phyloP scores from a whole-genome alignment of 176 grass and related monocot genomes.

The Saccharum spontaneum region DNA sequence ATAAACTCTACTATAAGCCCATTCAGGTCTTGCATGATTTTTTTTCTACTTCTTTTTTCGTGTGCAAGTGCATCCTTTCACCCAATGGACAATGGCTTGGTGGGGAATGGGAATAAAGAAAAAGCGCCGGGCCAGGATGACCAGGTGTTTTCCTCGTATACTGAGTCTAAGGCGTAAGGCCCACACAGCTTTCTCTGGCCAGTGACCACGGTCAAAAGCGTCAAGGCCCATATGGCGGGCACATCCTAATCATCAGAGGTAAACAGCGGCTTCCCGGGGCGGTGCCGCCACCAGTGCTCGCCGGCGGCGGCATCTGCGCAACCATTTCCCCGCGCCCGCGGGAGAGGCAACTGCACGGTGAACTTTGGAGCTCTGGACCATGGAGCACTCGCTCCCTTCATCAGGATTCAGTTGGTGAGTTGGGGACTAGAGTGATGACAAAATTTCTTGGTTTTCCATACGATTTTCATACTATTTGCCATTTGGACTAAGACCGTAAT shows the following conservation, averaged over 20 bases:
- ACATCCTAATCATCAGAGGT: not conserved
- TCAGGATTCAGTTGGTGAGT: not conserved
- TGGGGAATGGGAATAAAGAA: not conserved
- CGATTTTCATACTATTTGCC: not conserved
- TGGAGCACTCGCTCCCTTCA: not conserved
- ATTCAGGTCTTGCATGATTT: no score
- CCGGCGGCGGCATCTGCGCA: no score
- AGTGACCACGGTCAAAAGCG: not conserved
- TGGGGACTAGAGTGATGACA: not conserved
- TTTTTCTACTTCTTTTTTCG: not conserved
- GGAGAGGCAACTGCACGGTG: not conserved
- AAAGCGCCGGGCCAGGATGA: not conserved
- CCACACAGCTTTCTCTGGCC: not conserved
- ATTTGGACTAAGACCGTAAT: not conserved
- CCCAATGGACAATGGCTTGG: not conserved
- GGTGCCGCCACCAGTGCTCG: not conserved
- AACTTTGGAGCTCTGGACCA: not conserved
- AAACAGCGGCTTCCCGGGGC: not conserved
- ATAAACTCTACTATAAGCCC: not conserved
- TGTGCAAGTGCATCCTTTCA: not conserved
- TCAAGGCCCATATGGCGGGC: not conserved
- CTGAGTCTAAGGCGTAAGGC: not conserved
- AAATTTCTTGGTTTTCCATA: not conserved
- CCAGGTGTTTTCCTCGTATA: constrained; percentile 4
- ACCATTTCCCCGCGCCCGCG: no score